Base-by-base conservation (phyloP, 75 land plant species). In the Selaginella tamariscina region DNA sequence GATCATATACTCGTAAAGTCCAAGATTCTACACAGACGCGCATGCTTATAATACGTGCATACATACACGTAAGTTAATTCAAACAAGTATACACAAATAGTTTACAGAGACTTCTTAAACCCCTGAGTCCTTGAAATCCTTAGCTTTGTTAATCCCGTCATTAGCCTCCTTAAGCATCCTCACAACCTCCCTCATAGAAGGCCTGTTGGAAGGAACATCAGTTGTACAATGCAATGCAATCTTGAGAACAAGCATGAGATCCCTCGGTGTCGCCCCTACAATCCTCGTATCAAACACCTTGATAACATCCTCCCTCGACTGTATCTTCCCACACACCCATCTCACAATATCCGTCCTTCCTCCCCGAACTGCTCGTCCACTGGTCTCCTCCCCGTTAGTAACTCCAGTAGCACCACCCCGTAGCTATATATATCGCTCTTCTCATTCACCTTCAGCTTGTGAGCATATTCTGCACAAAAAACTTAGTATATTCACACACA, bases 401-500 rank as follows among this genome's bases (percentile, higher is more conserved):
- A 66, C 73, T 87, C 91, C 31, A 87, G 72, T 18, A 87, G 74
- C 8, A 87, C 87, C 24, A 87, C 91, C 0, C 91, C 91, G 60
- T 77, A 87, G 65, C 91, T 87, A 73, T 85, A 87, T 23, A 87
- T 80, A 64, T 87, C 91, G 54, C 87, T 85, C 78, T 87, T 87
- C 68, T 87, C 91, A 65, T 64, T 81, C 63, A 30, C 73, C 28
- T 27, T 70, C 32, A n/a, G 27, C 20, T 32, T 23, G 68, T 68
- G 56, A 11, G 32, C 72, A 30, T 70, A 70, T 32, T 70, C 71
- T 70, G 72, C 70, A 70, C 29, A 22, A 27, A 23, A 0, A 31
- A 67, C 0, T 66, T 29, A 26, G 1, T 20, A 64, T 1, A 64
- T 24, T 24, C 1, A 2, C 29, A 9, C 1, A 64, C 65, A 64